Base-by-base conservation (phyloP, 768 basidiomycete genomes). In the Lanmaoa pseudosensibilis region DNA sequence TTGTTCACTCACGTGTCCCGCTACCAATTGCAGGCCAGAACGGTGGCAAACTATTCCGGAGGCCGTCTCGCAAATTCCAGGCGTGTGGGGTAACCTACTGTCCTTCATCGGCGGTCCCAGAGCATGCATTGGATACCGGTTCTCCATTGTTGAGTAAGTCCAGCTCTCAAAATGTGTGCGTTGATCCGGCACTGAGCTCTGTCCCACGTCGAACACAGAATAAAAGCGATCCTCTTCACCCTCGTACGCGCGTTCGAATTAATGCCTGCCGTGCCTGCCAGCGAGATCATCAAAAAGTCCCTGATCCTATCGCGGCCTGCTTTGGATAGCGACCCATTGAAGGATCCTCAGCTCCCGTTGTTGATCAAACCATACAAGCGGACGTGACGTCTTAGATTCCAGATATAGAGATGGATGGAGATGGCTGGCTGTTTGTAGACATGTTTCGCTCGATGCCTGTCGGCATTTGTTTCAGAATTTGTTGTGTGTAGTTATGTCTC, bases 101-200 rank as follows among this genome's bases (percentile, higher is more conserved):
- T 78, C 81, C 0, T 90, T 90, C 77, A 64, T 86, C 3, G 84
- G 83, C 25, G 87, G 87, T 2, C 81, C 83, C 18, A 77, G 79
- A 32, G 78, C 85, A 8, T 90, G 87, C 60, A 88, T 88, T 38
- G 86, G 86, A 1, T 88, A 83, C 65, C 79, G 83, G 11, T 87
- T 88, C 64, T 76, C 87, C 25, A 66, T 87, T 21, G 70, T 81
- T 19, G 84, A 85, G 82, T 84, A 58, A 46, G 82, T 77, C 36
- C 6, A 10, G 23, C 40, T 32, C 21, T 37, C 21, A 5, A 12
- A 33, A n/a, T n/a, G n/a, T 23, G n/a, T 25, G 21, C 15, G 0
- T 21, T 8, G 8, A 18, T 32, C 8, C 5, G 9, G 11, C 18
- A 12, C 33, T 27, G 33, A 46, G 2, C 23, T 15, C 13, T 7